Base-by-base conservation (phyloP, 306 rosid genomes). In the Dalbergia oliveri region DNA sequence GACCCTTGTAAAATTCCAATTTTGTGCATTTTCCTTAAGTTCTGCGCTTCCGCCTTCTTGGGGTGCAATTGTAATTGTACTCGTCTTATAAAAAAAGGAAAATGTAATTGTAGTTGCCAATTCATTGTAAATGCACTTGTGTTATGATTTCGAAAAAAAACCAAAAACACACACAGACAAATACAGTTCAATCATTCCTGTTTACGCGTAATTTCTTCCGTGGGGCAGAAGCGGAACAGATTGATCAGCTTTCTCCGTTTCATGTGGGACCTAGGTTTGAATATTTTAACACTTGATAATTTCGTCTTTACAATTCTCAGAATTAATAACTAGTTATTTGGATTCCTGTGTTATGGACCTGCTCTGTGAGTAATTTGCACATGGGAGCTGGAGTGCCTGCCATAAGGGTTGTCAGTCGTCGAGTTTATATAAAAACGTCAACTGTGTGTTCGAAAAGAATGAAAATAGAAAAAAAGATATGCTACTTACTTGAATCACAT, bases 81-180 rank as follows among this genome's bases (percentile, higher is more conserved):
- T 75, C 76, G 31, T 26, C 31, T 26, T 26, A 26, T 26, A 21
- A 2, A 26, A 26, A 26, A 26, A 2, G 1, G 31, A 26, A 26
- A 26, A 26, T 26, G 31, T 26, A 26, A 26, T 26, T 26, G 59
- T 77, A 81, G 66, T 71, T 53, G 84, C 68, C 88, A 67, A 81
- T 81, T 86, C 73, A 45, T 67, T 88, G 94, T 90, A 88, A 84
- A 86, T 80, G 79, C 33, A 74, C 26, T 50, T 73, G 82, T 78
- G 77, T 62, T 71, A 80, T 80, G 80, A 72, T 57, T 81, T 26
- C 1, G 2, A 26, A 26, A 26, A 26, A 26, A 26, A 70, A 7
- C 9, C 11, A 43, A 7, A 0, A 7, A 43, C 47, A 43, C 45
- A 41, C 47, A 8, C 47, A 43, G 7, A 43, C 47, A 43, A 8